These are phyloP conservation scores for Clarireedia monteithiana DNA, from an alignment of 2,329 filamentous ascomycete species.

Conservation along the genomic window DNA sequence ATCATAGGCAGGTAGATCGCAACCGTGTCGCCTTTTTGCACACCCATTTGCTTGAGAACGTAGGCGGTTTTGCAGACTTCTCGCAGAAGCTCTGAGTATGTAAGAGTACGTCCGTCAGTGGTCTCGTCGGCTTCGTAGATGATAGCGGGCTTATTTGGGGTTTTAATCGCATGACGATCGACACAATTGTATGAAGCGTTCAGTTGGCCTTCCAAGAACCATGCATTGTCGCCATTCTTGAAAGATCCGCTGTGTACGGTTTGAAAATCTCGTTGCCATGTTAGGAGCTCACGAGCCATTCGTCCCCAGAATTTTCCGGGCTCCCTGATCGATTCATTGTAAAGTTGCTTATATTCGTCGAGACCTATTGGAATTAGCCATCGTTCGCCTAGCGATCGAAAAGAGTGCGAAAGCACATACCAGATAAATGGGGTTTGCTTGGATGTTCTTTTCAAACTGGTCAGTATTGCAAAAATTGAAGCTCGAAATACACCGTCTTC, in stretches of 20 bases:
- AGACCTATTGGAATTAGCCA: slow-evolving; percentile 36
- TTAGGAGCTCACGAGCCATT: slow-evolving; percentile 78
- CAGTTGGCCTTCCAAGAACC: slow-evolving; percentile 89
- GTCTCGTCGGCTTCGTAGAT: slow-evolving; percentile 98
- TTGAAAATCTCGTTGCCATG: slow-evolving; percentile 86
- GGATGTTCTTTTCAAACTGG: slow-evolving; percentile 50
- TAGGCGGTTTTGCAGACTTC: slow-evolving; percentile 84
- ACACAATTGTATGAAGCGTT: slow-evolving; percentile 98
- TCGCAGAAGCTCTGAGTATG: slow-evolving; percentile 85
- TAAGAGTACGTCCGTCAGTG: slow-evolving; percentile 77
- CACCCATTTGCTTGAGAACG: slow-evolving; percentile 89
- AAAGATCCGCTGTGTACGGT: slow-evolving; percentile 78
- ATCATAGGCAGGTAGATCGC: slow-evolving; percentile 99
- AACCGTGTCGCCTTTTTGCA: slow-evolving; percentile 94
- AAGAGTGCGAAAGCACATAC: slow-evolving; percentile 21
- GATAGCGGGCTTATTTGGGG: slow-evolving; percentile 89
- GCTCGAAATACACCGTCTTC: background rate
- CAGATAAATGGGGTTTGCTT: slow-evolving; percentile 57
- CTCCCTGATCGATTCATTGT: slow-evolving; percentile 81
- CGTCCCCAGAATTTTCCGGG: slow-evolving; percentile 86
- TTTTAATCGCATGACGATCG: slow-evolving; percentile 91
- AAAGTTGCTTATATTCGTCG: slow-evolving; percentile 60
- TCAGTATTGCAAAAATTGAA: slow-evolving; percentile 21
- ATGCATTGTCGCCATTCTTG: slow-evolving; percentile 73
- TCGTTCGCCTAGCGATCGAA: background rate